Conservation (phyloP, 139 green algal species). For the Tetradesmus lagerheimii region DNA sequence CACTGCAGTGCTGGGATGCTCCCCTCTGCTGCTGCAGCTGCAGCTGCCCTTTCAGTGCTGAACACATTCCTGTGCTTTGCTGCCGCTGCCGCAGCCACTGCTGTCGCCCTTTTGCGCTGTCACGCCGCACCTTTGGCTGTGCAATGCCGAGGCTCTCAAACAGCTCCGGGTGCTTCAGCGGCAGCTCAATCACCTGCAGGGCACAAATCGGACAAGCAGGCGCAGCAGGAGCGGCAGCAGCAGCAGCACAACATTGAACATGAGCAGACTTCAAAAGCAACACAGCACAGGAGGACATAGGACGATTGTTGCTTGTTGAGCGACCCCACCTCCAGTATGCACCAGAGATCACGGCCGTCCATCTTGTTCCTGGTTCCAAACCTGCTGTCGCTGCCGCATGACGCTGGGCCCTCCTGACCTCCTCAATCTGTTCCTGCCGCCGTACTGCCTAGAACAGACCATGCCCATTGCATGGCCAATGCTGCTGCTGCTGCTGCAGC, state of each 20-base stretch:
- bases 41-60: not conserved
- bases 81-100: not conserved
- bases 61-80: not conserved
- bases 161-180: constrained; percentile 99
- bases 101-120: not conserved
- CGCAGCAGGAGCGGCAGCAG: not conserved
- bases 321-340: too few relatives aligned
- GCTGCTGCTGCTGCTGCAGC: too few relatives aligned
- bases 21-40: not conserved
- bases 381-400: too few relatives aligned
- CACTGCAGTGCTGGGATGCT: not conserved
- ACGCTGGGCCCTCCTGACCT: too few relatives aligned
- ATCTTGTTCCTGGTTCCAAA: too few relatives aligned
- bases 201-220: constrained; percentile 11
- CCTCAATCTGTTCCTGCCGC: too few relatives aligned
- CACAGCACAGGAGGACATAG: too few relatives aligned
- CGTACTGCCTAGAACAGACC: too few relatives aligned
- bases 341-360: too few relatives aligned
- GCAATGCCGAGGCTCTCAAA: constrained; percentile 99
- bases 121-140: constrained; percentile 91
- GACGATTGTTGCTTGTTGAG: too few relatives aligned
- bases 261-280: too few relatives aligned
- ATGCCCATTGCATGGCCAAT: too few relatives aligned
- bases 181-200: constrained; percentile 96
- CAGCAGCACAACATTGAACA: not conserved